Percentiles rank a stretch among this genome's conserved stretches.
Evolutionary conservation across 257 asterid genomes (phyloP).

Genomic region (Solanum neorickii): DNA sequence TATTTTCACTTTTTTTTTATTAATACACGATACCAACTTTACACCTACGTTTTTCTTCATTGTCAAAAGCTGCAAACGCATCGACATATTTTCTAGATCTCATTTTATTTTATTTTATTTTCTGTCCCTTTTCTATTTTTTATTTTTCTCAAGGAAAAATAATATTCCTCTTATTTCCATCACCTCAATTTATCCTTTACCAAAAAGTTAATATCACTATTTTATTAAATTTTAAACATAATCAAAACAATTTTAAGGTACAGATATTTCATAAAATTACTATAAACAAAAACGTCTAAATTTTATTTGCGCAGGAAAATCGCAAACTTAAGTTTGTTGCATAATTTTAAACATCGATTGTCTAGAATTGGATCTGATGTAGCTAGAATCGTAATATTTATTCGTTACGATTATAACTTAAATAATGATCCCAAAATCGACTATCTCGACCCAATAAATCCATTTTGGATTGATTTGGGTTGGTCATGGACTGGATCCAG

Average conservation of each 20-base stretch:
- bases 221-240: neutral
- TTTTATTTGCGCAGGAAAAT: neutral
- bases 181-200: neutral
- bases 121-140: neutral
- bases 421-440: neutral
- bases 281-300: neutral
- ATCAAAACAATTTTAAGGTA: neutral
- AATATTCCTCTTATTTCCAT: neutral
- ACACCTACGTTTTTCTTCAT: neutral
- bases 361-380: neutral
- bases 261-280: neutral
- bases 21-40: neutral
- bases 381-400: neutral
- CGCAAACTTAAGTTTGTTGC: neutral
- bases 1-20: too few species aligned
- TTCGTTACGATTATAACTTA: neutral
- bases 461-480: neutral
- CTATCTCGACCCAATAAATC: neutral
- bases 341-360: neutral
- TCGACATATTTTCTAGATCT: neutral
- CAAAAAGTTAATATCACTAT: neutral
- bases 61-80: neutral
- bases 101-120: neutral
- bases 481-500: neutral
- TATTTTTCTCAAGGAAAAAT: neutral